Conservation (phyloP, 2,329 filamentous ascomycete species). For the Aspergillus clavatus region DNA sequence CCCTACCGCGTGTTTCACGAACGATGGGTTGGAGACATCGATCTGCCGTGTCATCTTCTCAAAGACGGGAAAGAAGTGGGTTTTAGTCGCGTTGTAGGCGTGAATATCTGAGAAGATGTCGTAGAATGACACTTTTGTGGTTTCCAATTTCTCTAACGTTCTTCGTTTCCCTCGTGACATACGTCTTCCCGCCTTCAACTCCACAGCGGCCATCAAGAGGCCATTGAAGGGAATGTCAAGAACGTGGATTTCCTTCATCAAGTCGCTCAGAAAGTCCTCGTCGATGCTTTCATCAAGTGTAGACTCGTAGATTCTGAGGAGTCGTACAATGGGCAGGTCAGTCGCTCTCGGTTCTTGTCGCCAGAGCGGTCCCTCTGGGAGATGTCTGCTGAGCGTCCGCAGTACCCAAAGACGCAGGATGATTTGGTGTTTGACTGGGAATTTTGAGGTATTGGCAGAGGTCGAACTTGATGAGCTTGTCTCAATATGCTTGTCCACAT, state of each 20-base stretch:
- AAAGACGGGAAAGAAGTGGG: slow-evolving; percentile 25
- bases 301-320: slow-evolving; percentile 29
- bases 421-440: slow-evolving; percentile 23
- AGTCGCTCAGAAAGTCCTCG: slow-evolving; percentile 22
- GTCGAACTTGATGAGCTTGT: neutral
- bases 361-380: slow-evolving; percentile 18
- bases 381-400: slow-evolving; percentile 21
- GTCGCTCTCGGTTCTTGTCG: slow-evolving; percentile 14
- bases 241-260: slow-evolving; percentile 26
- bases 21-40: slow-evolving; percentile 31
- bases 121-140: slow-evolving; percentile 20
- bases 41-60: slow-evolving; percentile 28
- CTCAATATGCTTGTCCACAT: slow-evolving; percentile 10
- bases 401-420: slow-evolving; percentile 32
- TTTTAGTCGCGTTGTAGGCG: slow-evolving; percentile 22
- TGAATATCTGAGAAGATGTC: slow-evolving; percentile 26
- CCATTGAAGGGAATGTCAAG: slow-evolving; percentile 29
- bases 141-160: slow-evolving; percentile 26
- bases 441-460: neutral
- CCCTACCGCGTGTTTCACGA: slow-evolving; percentile 27
- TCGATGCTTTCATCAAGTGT: slow-evolving; percentile 8
- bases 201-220: slow-evolving; percentile 24
- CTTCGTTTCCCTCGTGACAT: slow-evolving; percentile 20
- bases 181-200: slow-evolving; percentile 22
- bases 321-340: slow-evolving; percentile 17